Evolutionary conservation across 208 protist species (phyloP), one percentile per base, ranked within the genome.

Genomic region (Leishmania major): DNA sequence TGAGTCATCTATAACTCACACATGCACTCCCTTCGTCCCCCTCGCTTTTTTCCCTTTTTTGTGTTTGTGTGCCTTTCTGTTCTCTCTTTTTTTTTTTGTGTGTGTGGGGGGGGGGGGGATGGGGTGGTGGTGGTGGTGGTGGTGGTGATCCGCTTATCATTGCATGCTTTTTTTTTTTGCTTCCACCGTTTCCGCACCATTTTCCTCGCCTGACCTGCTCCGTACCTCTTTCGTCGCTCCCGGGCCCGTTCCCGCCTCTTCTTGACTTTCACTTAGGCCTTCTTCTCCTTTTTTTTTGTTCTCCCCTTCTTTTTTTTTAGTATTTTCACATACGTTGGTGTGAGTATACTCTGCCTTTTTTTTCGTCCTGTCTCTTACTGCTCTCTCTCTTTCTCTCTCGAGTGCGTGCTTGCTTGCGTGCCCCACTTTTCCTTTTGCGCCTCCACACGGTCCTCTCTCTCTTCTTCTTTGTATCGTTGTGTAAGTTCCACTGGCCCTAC

Each of bases 331-430:
- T 69, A 69, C 28, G 35, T 69, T 1, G 55, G 55, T 28, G 55
- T 60, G 22, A 69, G 5, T 45, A 22, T 51, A 45, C 40, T 59
- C n/a, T 82, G 7, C 69, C 35, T 78, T 77, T 74, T 53, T 55
- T 43, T 70, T 60, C 40, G 28, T 60, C 57, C 19, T 64, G 43
- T 28, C 51, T 19, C 8, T 72, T 15, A 47, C 35, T 71, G n/a
- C n/a, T n/a, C n/a, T 40, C 1, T 40, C 37, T 40, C 37, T 43
- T 3, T 43, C 3, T 43, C 40, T 43, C 2, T 43, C 59, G 1
- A 1, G 19, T 71, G 19, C 7, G 66, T 37, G 37, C 43, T 4
- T 45, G 37, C 37, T 55, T 40, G 69, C 13, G 13, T 53, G 49
- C 49, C 11, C 49, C 31, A 45, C 43, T 45, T 45, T 45, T 45